Evolutionary conservation across 164 flowering plant species (phyloP), one percentile per base, ranked within the genome.

Genomic region (Magnolia sinica): DNA sequence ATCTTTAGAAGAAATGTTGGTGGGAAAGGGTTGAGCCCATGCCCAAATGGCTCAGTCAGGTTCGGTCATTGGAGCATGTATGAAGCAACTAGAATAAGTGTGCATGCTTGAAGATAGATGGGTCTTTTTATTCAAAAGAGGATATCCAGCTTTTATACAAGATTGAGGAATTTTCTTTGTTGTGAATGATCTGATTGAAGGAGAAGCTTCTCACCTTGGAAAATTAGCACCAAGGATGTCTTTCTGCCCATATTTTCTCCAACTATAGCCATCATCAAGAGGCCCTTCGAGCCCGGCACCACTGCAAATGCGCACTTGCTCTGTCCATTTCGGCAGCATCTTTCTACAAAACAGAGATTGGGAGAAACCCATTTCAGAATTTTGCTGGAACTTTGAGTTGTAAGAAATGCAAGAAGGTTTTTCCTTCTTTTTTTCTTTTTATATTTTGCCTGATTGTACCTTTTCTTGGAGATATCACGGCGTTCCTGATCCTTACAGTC

Each of bases 211-310:
- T 45, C 68, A 95, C 99, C 99, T 92, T 7, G 99, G 99, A 83
- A 82, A 81, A 81, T 80, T 88, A 10, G 98, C 88, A 74, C 95
- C 97, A 8, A 94, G 87, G 74, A 96, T 96, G 81, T 91, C 99
- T 80, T 96, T 96, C 83, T 96, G 98, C 3, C 99, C 99, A 81
- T 96, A 96, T 71, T 96, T 96, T 82, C 99, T 91, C 99, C 99
- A 96, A 75, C 90, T 91, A 65, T 86, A 86, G 14, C 98, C 95
- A 80, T 96, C 99, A 16, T 91, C 97, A 49, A 79, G 80, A 13
- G 94, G 88, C 50, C 91, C 93, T 79, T 96, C 98, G 1, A 88
- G 77, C 13, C 97, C 89, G 3, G 73, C 83, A 22, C 86, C 93
- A 6, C 87, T 59, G 82, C 77, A 64, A 23, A 89, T 78, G n/a